Evolutionary conservation across 495 filamentous ascomycete genomes (phyloP), one percentile per base, ranked within the genome.

Genomic region (Xylaria telfairii): DNA sequence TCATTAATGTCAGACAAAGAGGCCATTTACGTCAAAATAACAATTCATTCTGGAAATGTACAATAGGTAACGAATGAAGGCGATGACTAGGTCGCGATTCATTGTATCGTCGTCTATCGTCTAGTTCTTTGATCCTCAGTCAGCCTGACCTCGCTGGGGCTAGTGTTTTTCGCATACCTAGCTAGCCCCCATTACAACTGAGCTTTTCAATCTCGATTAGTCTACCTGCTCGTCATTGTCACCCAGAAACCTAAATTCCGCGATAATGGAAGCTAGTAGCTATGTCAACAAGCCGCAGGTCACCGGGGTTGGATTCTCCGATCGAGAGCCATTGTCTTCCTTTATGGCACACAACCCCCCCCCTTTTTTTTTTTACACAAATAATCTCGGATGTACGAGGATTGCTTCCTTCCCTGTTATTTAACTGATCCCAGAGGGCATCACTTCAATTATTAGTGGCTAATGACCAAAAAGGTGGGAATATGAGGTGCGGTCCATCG

Each of bases 251-350:
- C 63, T 54, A 41, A 12, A 21, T 26, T 24, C 21, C 64, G 56
- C 32, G 17, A 49, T 47, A 47, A 15, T 46, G 61, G 37, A 9
- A 49, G 13, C 21, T 9, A 47, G 26, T 3, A 47, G 6, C 49
- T 28, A n/a, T 30, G 32, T 4, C 24, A 60, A 26, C 41, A 53
- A 41, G 12, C 26, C 79, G 78, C 79, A 76, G 73, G 78, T 79
- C 77, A 74, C 77, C 78, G 79, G 79, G 79, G 78, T 81, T 81
- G 78, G 78, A 81, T 81, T 81, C 79, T 78, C 79, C 79, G 78
- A 77, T 78, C 75, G 77, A 79, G 79, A 80, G 78, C 56, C 15
- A n/a, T 39, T n/a, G 0, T 39, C 19, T 59, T 59, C 17, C 21
- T 37, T 2, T 37, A 10, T 30, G 1, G 10, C 13, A 17, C 15